Percentiles rank a stretch among this genome's conserved stretches.
Evolutionary conservation across 2,329 filamentous ascomycete genomes (phyloP).

Genomic region (Sporothrix brasiliensis): DNA sequence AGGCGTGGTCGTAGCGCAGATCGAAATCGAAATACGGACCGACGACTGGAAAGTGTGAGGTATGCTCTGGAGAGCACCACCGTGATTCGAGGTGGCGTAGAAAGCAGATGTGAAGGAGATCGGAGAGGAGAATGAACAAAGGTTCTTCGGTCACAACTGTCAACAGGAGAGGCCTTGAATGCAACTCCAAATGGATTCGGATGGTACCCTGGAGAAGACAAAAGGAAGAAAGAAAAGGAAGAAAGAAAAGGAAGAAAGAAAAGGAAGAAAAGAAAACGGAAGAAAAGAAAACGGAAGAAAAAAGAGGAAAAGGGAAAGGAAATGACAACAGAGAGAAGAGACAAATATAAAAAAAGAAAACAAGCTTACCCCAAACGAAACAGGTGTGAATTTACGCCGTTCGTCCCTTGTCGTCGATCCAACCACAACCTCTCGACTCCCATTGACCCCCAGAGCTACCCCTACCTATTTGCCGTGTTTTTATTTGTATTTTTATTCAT

Average conservation of each 20-base stretch:
- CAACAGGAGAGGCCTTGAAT: neutral
- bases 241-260: too few relatives aligned
- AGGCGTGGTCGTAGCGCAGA: slow-evolving; percentile 9
- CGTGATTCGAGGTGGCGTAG: neutral
- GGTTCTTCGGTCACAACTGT: neutral
- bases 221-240: too few relatives aligned
- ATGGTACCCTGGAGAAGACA: neutral
- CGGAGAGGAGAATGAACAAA: neutral
- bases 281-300: neutral
- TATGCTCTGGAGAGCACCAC: neutral
- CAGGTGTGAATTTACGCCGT: slow-evolving; percentile 1
- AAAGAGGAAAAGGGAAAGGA: neutral
- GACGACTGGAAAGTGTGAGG: neutral
- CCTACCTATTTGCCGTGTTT: neutral
- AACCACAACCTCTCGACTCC: slow-evolving; percentile 12
- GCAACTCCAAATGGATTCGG: neutral
- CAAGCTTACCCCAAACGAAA: slow-evolving; percentile 19
- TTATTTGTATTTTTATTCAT: neutral
- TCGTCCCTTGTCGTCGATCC: slow-evolving; percentile 20
- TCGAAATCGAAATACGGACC: slow-evolving; percentile 8
- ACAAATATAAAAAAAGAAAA: neutral
- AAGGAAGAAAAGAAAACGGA: too few relatives aligned
- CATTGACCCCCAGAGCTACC: slow-evolving; percentile 3
- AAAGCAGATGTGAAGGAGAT: neutral
- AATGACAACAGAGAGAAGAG: too few relatives aligned